phyloP scores from a whole-genome alignment of 2,329 filamentous ascomycete species.

The Cladosporium sp. region DNA sequence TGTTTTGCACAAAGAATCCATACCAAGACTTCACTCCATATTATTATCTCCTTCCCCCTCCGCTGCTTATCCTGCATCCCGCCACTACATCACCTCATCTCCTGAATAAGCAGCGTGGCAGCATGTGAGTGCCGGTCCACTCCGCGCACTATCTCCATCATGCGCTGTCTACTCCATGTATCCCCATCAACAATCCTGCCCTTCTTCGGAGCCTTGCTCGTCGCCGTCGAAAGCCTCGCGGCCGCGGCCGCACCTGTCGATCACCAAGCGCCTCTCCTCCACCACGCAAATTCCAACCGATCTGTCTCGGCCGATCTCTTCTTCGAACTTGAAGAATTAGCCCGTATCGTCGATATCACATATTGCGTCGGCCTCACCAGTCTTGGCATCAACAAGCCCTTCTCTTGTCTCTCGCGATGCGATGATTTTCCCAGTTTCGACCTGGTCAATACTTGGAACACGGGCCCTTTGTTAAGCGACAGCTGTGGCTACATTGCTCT shows the following conservation, averaged over 20 bases:
- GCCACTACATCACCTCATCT: neutral
- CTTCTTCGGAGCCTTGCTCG: neutral
- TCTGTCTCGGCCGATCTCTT: slow-evolving; percentile 64
- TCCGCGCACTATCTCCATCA: neutral
- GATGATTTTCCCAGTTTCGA: slow-evolving; percentile 76
- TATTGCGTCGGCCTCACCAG: slow-evolving; percentile 89
- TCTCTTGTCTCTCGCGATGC: slow-evolving; percentile 80
- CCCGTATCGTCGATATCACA: slow-evolving; percentile 88
- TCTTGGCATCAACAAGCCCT: slow-evolving; percentile 78
- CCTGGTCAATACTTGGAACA: slow-evolving; percentile 83
- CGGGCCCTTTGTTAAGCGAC: slow-evolving; percentile 78
- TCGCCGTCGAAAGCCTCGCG: neutral
- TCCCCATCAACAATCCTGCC: neutral
- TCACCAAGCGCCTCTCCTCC: slow-evolving; percentile 30
- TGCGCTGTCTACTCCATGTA: neutral
- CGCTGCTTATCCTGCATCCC: slow-evolving; percentile 4
- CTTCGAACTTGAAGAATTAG: slow-evolving; percentile 75
- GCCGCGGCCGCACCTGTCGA: slow-evolving; percentile 15
- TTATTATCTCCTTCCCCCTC: too few relatives aligned
- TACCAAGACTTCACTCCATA: neutral
- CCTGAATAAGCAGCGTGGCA: neutral
- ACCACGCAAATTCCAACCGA: slow-evolving; percentile 27
- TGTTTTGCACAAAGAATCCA: neutral
- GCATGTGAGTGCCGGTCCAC: slow-evolving; percentile 4
- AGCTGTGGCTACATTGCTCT: slow-evolving; percentile 91